These are phyloP conservation scores for Xylaria hypoxylon DNA, from an alignment of 2,329 filamentous ascomycete genomes.

Conservation along the genomic window DNA sequence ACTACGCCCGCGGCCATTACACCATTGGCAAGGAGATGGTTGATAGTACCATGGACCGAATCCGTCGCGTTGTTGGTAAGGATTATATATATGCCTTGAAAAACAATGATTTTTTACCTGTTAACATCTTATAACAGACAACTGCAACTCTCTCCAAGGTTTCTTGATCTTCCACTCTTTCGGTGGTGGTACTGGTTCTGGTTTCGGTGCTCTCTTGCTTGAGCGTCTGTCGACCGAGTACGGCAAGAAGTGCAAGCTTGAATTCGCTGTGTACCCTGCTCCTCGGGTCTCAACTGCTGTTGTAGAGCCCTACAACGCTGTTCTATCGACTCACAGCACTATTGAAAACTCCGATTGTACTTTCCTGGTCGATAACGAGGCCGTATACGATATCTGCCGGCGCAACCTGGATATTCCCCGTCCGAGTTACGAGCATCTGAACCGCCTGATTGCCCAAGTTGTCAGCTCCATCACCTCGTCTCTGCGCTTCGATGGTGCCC, in stretches of 20 bases:
- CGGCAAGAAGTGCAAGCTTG: constrained; percentile 82
- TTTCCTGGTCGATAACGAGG: constrained; percentile 81
- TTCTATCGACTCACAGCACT: constrained; percentile 79
- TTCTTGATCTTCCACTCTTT: constrained; percentile 83
- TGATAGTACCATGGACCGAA: constrained; percentile 75
- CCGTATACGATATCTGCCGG: constrained; percentile 80
- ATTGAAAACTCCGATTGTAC: constrained; percentile 83
- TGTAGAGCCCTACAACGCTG: constrained; percentile 80
- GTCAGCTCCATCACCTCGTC: constrained; percentile 81
- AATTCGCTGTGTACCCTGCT: constrained; percentile 78
- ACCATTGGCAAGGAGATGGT: constrained; percentile 83
- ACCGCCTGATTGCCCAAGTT: constrained; percentile 78
- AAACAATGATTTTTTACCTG: neutral
- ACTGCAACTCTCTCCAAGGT: constrained; percentile 78
- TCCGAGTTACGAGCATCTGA: constrained; percentile 77
- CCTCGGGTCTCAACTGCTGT: constrained; percentile 77
- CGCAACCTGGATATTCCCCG: constrained; percentile 77
- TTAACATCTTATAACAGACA: constrained; percentile 62
- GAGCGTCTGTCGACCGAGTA: constrained; percentile 80
- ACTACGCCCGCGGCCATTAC: constrained; percentile 81
- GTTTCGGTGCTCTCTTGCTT: constrained; percentile 77
- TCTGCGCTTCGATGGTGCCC: constrained; percentile 76
- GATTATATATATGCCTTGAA: constrained; percentile 27
- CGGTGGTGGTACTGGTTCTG: constrained; percentile 77
- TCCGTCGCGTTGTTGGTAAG: constrained; percentile 76